These are phyloP conservation scores for thale cress (Arabidopsis thaliana) DNA, from an alignment of 345 rosid genomes.

Conservation along the genomic window DNA sequence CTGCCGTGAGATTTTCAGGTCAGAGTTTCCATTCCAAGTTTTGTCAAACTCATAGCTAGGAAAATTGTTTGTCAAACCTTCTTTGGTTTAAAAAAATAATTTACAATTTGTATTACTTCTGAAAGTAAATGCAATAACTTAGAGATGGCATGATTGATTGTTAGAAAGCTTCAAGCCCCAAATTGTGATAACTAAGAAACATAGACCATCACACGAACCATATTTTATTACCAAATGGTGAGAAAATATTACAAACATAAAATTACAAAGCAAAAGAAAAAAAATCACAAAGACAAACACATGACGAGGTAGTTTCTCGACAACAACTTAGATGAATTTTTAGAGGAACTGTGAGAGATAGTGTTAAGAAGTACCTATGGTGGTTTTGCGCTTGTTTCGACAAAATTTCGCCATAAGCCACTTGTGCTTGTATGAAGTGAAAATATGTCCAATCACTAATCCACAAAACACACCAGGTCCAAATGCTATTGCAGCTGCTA, in stretches of 20 bases:
- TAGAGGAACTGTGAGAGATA: too few species aligned
- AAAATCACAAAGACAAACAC: too few species aligned
- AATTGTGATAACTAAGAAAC: too few species aligned
- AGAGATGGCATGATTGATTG: neutral
- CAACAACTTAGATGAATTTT: too few species aligned
- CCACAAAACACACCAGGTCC: neutral
- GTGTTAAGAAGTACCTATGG: too few species aligned
- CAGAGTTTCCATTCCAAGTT: neutral
- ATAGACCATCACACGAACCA: too few species aligned
- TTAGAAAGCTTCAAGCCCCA: neutral
- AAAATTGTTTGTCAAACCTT: neutral
- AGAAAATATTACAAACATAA: too few species aligned
- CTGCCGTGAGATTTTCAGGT: slow-evolving; percentile 8
- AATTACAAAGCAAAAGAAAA: too few species aligned
- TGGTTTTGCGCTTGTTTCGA: too few species aligned
- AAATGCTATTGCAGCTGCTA: neutral
- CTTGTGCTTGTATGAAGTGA: neutral
- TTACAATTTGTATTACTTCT: neutral
- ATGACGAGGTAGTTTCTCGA: too few species aligned
- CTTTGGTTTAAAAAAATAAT: too few species aligned
- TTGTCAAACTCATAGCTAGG: neutral
- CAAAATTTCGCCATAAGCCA: neutral
- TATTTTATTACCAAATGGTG: too few species aligned
- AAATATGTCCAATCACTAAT: neutral
- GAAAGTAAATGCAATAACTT: neutral